These are phyloP conservation scores for Leptodontidium sp. DNA, from an alignment of 2,329 filamentous ascomycete genomes.

Conservation along the genomic window DNA sequence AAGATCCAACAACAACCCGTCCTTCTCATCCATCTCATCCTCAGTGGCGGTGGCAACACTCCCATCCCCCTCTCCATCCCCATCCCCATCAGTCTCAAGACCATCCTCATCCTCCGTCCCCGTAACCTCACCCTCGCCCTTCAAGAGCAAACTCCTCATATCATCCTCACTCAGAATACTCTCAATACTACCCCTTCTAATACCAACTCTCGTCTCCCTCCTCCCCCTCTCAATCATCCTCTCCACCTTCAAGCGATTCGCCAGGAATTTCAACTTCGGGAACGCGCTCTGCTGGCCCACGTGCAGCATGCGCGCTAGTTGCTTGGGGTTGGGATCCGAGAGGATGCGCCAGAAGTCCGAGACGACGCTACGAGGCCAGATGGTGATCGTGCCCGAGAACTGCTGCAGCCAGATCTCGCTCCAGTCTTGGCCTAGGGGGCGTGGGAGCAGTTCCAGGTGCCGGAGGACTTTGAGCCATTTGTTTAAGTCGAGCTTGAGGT, in stretches of 20 bases:
- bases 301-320: slow-evolving; percentile 87
- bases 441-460: slow-evolving; percentile 88
- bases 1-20: slow-evolving; percentile 15
- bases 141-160: slow-evolving; percentile 56
- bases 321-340: slow-evolving; percentile 77
- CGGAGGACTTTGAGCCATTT: slow-evolving; percentile 98
- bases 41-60: not conserved
- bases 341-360: slow-evolving; percentile 89
- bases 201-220: slow-evolving; percentile 58
- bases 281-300: slow-evolving; percentile 90
- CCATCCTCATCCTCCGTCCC: slow-evolving; percentile 44
- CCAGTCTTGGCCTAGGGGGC: slow-evolving; percentile 95
- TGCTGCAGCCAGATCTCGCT: slow-evolving; percentile 95
- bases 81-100: not conserved
- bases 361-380: slow-evolving; percentile 85
- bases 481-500: slow-evolving; percentile 93
- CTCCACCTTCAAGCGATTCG: slow-evolving; percentile 87
- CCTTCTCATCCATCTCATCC: slow-evolving; percentile 11
- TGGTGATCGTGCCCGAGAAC: slow-evolving; percentile 93
- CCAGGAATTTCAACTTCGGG: slow-evolving; percentile 90
- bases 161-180: slow-evolving; percentile 70
- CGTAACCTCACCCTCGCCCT: slow-evolving; percentile 42
- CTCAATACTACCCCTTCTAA: slow-evolving; percentile 62
- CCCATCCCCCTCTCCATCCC: not conserved
- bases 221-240: slow-evolving; percentile 68